These are phyloP conservation scores for Salix suchowensis DNA, from an alignment of 345 rosid genomes.

Conservation along the genomic window DNA sequence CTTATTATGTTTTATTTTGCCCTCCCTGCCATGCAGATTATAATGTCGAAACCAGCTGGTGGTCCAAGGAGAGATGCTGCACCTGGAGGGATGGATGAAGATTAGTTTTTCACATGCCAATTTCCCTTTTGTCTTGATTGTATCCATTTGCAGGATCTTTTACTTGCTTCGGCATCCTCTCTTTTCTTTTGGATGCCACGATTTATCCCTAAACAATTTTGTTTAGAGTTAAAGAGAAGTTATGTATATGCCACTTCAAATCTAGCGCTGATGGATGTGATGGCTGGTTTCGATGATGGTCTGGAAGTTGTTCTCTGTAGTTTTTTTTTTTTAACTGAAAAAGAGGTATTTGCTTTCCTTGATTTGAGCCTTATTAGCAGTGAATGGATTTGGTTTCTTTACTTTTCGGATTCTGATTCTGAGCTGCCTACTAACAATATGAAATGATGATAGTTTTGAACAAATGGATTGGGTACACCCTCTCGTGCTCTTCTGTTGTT, in stretches of 20 bases:
- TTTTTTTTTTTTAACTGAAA: background rate
- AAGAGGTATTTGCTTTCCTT: background rate
- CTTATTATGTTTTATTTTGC: constrained; percentile 5
- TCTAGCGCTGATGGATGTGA: background rate
- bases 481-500: background rate
- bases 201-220: constrained; percentile 8
- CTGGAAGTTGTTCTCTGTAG: background rate
- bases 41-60: constrained; percentile 94
- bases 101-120: constrained; percentile 20
- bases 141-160: background rate
- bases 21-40: constrained; percentile 52
- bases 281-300: background rate
- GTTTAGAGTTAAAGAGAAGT: constrained; percentile 5
- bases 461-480: background rate
- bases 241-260: constrained; percentile 19
- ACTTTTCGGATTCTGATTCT: background rate
- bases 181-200: background rate
- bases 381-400: background rate
- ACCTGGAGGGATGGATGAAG: constrained; percentile 66
- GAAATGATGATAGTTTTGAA: too few species aligned
- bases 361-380: background rate
- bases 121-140: background rate
- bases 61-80: constrained; percentile 71
- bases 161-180: background rate
- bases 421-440: too few species aligned